Conservation (phyloP, 441 rosid genomes). For the Populus tomentosa region DNA sequence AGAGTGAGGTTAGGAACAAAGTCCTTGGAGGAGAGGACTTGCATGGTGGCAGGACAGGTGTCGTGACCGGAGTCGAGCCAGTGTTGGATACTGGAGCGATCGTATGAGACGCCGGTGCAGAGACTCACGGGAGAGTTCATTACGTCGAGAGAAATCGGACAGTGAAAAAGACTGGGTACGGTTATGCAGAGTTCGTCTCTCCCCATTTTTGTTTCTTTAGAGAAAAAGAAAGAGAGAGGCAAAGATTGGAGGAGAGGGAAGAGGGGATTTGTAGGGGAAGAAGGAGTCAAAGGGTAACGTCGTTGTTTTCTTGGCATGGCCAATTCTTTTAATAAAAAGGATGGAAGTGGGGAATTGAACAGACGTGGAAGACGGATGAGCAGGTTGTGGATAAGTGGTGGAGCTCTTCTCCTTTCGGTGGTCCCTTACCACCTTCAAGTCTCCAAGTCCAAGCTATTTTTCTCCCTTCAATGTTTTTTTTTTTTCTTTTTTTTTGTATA, state of each 20-base stretch:
- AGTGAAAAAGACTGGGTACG: conserved; percentile 69
- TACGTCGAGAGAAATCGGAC: conserved; percentile 89
- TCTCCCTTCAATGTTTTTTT: neutral
- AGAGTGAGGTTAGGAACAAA: conserved; percentile 75
- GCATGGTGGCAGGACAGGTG: conserved; percentile 97
- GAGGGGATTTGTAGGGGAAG: conserved; percentile 14
- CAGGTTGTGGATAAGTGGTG: neutral
- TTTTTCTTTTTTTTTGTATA: too few relatives aligned
- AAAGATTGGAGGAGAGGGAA: neutral
- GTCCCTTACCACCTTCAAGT: neutral
- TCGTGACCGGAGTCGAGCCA: conserved; percentile 86
- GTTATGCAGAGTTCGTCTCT: conserved; percentile 60
- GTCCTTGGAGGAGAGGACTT: conserved; percentile 59
- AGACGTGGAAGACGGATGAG: conserved; percentile 10
- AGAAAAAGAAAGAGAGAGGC: neutral
- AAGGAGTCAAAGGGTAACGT: conserved; percentile 17
- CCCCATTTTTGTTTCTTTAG: conserved; percentile 32
- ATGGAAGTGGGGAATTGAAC: neutral
- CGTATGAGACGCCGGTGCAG: conserved; percentile 92
- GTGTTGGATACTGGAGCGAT: conserved; percentile 71
- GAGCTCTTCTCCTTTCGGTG: neutral
- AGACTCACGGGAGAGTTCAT: conserved; percentile 91
- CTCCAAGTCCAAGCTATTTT: neutral
- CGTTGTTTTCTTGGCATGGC: conserved; percentile 7
- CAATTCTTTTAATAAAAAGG: neutral